Conservation (phyloP, 2,329 filamentous ascomycete species). For the Cladophialophora immunda region DNA sequence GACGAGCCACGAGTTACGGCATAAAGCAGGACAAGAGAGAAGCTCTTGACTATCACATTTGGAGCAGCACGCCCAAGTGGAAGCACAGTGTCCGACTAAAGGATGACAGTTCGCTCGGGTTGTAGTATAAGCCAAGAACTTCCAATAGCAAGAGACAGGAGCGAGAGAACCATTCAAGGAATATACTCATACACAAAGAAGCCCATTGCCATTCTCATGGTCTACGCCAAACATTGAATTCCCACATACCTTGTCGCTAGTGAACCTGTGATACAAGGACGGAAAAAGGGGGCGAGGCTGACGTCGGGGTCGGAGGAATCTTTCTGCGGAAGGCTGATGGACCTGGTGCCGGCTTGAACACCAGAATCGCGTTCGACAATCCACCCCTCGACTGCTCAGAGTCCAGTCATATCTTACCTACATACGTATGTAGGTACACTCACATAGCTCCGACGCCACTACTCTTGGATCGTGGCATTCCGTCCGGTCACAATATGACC, state of each 20-base stretch:
- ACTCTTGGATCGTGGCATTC: conserved; percentile 1
- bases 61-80: not conserved
- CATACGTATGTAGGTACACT: not conserved
- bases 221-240: not conserved
- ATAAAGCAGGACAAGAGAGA: conserved; percentile 2
- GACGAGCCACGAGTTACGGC: conserved; percentile 1
- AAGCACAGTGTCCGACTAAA: not conserved
- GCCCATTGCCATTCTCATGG: not conserved
- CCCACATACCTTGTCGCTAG: not conserved
- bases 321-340: conserved; percentile 11
- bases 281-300: not conserved
- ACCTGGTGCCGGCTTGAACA: not conserved
- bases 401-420: not conserved
- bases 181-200: not conserved
- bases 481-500: not conserved
- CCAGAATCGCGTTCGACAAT: not conserved
- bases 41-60: not conserved
- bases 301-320: conserved; percentile 19
- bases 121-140: not conserved
- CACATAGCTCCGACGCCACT: not conserved
- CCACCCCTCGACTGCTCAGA: not conserved
- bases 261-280: not conserved
- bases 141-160: not conserved
- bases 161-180: not conserved
- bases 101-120: not conserved